Percentiles rank a stretch among this genome's conserved stretches.
Evolutionary conservation across 306 rosid species (phyloP).

Genomic region (Mimosa pudica): DNA sequence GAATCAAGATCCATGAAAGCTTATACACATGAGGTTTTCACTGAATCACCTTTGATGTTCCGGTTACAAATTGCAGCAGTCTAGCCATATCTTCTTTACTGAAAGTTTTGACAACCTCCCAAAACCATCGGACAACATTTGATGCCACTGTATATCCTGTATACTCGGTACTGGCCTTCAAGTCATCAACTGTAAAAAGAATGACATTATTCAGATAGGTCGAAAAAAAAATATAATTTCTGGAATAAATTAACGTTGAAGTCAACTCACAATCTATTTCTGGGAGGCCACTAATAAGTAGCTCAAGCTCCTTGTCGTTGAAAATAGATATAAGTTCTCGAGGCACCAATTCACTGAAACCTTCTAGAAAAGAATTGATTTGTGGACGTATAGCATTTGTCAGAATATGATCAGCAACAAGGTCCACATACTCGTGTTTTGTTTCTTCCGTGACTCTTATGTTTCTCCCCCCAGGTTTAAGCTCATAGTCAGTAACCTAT

Average conservation of each 20-base stretch:
- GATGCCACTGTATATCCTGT: conserved; percentile 94
- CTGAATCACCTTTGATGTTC: conserved; percentile 87
- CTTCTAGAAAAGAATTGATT: conserved; percentile 82
- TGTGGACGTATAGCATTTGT: conserved; percentile 98
- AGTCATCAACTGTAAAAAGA: conserved; percentile 83
- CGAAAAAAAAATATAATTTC: conserved; percentile 24
- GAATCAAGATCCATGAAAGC: not conserved
- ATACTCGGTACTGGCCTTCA: conserved; percentile 87
- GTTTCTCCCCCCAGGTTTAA: conserved; percentile 98
- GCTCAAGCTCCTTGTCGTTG: conserved; percentile 97
- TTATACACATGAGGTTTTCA: conserved; percentile 16
- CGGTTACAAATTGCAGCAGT: conserved; percentile 97
- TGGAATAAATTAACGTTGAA: conserved; percentile 4
- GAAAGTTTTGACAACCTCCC: conserved; percentile 91
- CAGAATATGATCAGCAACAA: conserved; percentile 92
- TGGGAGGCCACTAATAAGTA: conserved; percentile 98
- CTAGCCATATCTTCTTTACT: conserved; percentile 99
- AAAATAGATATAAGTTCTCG: conserved; percentile 84
- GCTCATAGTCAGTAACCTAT: conserved; percentile 98
- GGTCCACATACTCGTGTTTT: conserved; percentile 97
- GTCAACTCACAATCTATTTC: conserved; percentile 90
- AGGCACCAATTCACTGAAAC: conserved; percentile 84
- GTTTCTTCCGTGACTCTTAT: conserved; percentile 97
- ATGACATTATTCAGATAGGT: conserved; percentile 38
- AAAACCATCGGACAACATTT: conserved; percentile 91